Base-by-base conservation (phyloP, 2,329 filamentous ascomycete genomes). In the Penicillium digitatum region DNA sequence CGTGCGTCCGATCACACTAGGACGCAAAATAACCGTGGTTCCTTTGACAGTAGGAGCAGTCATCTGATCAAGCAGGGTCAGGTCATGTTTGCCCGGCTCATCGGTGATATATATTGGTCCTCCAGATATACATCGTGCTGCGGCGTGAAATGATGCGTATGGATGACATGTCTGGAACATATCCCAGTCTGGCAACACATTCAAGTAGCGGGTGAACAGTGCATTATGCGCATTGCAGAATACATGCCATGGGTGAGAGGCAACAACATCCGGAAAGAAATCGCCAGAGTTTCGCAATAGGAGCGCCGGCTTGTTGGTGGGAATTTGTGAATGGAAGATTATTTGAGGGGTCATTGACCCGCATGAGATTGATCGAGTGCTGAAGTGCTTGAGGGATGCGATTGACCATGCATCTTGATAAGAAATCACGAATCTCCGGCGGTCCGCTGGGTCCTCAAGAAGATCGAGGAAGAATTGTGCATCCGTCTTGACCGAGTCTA, bases 91-190 rank as follows among this genome's bases (percentile, higher is more conserved):
- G 0, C 90, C 92, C 0, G 93, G 93, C 0, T 85, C 82, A 72
- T 99, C 94, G 0, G 93, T 97, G 69, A 99, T 92, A 66, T 95
- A 96, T 38, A 99, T 87, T 0, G 93, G 94, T 0, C 94, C 94
- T 9, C 94, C 94, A 45, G 87, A 92, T 10, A 99, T 79, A 70
- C 90, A 95, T 44, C 94, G 83, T 2, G 91, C 92, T 1, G 94
- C 93, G 5, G 90, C 94, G 64, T 99, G 94, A 69, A 94, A 95
- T 0, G 82, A 83, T 0, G 88, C 88, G 70, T 89, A 95, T 1
- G 80, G 75, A 61, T 87, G 84, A 20, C 76, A 78, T 1, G 85
- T 87, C 65, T 88, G 85, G 66, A 88, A 88, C 85, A 88, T 88
- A 66, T 88, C 85, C 85, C 85, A 88, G 71, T 96, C 92, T 0